Conservation (phyloP, 2,329 filamentous ascomycete species). For the Trichoderma sp. region DNA sequence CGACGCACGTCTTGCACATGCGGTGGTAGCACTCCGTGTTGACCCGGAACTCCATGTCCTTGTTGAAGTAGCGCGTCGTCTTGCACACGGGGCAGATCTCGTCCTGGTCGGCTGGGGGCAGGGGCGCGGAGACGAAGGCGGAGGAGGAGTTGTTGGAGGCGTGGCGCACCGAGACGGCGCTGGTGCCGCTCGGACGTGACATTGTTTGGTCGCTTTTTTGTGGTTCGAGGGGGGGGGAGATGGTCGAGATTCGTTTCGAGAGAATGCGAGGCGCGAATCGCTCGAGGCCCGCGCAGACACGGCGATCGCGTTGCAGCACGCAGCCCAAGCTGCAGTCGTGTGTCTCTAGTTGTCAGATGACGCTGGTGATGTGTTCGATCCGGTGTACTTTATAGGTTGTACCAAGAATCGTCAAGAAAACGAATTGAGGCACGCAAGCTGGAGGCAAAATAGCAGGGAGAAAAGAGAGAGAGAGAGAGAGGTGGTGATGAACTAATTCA, state of each 20-base stretch:
- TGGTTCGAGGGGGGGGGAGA: background rate
- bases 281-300: background rate
- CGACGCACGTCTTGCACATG: slow-evolving; percentile 96
- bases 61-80: slow-evolving; percentile 92
- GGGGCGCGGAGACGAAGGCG: slow-evolving; percentile 28
- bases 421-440: background rate
- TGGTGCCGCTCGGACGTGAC: slow-evolving; percentile 35
- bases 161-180: slow-evolving; percentile 39
- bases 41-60: slow-evolving; percentile 90
- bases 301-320: background rate
- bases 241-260: background rate
- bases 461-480: background rate
- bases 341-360: background rate
- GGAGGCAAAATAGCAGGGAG: background rate
- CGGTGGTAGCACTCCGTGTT: slow-evolving; percentile 99
- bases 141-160: slow-evolving; percentile 22
- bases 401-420: background rate
- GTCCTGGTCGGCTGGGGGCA: slow-evolving; percentile 40
- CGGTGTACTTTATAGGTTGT: background rate
- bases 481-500: background rate
- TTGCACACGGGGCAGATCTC: slow-evolving; percentile 98
- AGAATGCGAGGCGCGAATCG: background rate
- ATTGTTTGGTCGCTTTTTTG: slow-evolving; percentile 29
- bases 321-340: background rate
- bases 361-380: background rate